Conservation (phyloP, 495 filamentous ascomycete genomes). For the Ascodesmis nigricans region DNA sequence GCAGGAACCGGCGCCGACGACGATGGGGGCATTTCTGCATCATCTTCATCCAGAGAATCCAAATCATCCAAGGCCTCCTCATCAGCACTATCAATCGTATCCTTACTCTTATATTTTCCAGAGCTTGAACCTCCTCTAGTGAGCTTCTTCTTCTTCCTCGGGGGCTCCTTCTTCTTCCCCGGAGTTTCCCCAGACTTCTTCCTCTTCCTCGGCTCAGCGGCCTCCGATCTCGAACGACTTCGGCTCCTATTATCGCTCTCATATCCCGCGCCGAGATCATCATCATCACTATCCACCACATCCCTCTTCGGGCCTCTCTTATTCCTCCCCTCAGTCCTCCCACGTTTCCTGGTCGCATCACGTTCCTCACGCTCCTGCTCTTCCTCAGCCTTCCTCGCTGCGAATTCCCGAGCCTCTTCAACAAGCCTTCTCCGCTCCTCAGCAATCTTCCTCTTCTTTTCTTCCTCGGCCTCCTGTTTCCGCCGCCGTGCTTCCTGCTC, state of each 20-base stretch:
- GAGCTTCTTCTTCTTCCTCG: conserved; percentile 39
- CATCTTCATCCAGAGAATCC: conserved; percentile 14
- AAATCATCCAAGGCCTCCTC: conserved; percentile 28
- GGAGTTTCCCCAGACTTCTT: no score
- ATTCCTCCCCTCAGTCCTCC: conserved; percentile 25
- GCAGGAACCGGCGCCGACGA: neutral
- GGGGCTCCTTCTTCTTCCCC: conserved; percentile 30
- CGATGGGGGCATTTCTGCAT: conserved; percentile 21
- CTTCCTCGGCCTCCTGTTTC: conserved; percentile 48
- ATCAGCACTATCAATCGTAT: conserved; percentile 58
- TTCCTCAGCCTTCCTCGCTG: conserved; percentile 46
- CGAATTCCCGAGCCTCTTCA: conserved; percentile 50
- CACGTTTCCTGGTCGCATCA: conserved; percentile 51
- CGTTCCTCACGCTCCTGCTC: conserved; percentile 42
- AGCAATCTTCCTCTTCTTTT: conserved; percentile 51
- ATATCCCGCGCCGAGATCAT: conserved; percentile 28
- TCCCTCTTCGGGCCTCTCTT: conserved; percentile 42
- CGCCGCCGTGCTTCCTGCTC: conserved; percentile 34
- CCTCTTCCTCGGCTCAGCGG: conserved; percentile 28
- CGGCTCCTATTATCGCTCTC: neutral
- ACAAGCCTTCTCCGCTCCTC: conserved; percentile 61
- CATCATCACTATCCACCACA: conserved; percentile 36
- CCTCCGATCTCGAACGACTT: conserved; percentile 17
- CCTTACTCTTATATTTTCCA: conserved; percentile 55
- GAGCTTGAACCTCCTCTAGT: conserved; percentile 24